A percentile compares a stretch with the other conserved stretches of the same genome.
phyloP scores from a whole-genome alignment of 345 rosid genomes.

The Boechera divaricarpa region DNA sequence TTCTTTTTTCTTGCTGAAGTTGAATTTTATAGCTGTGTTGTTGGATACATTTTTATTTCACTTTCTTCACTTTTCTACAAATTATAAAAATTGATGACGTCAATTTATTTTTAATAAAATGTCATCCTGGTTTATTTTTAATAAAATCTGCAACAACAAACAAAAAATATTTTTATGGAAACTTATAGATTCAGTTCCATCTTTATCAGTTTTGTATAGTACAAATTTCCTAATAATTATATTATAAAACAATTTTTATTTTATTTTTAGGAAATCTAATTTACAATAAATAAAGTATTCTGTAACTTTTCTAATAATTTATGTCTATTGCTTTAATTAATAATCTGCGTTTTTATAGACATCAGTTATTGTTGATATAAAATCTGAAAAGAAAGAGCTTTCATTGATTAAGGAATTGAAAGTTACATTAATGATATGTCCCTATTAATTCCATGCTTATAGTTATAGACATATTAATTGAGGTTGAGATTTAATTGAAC shows the following conservation, averaged over 20 bases:
- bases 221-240: too few relatives aligned
- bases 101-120: neutral
- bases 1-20: neutral
- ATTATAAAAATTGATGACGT: neutral
- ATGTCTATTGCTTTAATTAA: neutral
- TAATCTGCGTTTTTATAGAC: neutral
- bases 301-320: neutral
- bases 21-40: slow-evolving; percentile 24
- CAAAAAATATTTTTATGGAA: neutral
- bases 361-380: slow-evolving; percentile 15
- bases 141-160: neutral
- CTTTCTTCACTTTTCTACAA: slow-evolving; percentile 12
- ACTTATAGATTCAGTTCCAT: neutral
- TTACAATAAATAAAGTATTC: neutral
- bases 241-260: too few relatives aligned
- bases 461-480: neutral
- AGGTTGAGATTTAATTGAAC: neutral
- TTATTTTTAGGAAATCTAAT: neutral
- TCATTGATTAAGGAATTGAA: neutral
- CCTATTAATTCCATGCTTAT: neutral
- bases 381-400: neutral
- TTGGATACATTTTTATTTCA: slow-evolving; percentile 5
- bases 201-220: neutral
- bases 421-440: slow-evolving; percentile 13
- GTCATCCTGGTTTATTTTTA: neutral